Evolutionary conservation across 106 monocot species (phyloP), one percentile per base, ranked within the genome.

Genomic region (Narthecium ossifragum): DNA sequence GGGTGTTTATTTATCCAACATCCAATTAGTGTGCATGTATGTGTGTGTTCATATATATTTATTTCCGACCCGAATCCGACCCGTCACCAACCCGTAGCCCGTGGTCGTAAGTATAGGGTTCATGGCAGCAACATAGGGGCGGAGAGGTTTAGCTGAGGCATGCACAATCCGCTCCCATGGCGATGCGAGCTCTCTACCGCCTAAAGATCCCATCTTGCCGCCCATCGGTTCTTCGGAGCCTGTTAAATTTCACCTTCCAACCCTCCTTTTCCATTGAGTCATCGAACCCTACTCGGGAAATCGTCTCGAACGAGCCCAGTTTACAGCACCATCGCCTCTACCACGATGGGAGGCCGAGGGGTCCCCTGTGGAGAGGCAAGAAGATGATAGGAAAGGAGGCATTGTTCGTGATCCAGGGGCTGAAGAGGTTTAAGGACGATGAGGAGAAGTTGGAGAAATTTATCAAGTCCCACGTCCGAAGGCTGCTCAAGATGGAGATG

Each of bases 301-400:
- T 40, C 24, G 27, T 37, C 33, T 18, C 31, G 39, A 11, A 2
- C 4, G 25, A 18, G 3, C 59, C 52, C 45, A 22, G 45, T 46
- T 63, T 41, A 56, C 43, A 37, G 30, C 36, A 27, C 46, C 18
- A 30, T 18, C 74, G 85, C 17, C 67, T 14, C 34, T 91, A 66
- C 77, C 88, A 82, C 64, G 91, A 99, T 29, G 91, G 98, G 21
- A 51, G 91, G 60, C 98, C 98, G 22, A 65, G 98, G 33, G 91
- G 98, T 9, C 84, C 98, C 8, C 76, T 99, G 15, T 99, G 98
- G 91, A 73, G 87, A 73, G 91, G 91, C 22, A 99, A 99, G 79
- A 99, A 91, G 73, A 34, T 85, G 73, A 79, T 99, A 1, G 98
- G 98, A 50, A 99, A 91, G 71, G 91, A 99, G 57, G 87, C 87